Evolutionary conservation across 441 rosid species (phyloP), one percentile per base, ranked within the genome.

Genomic region (Monsonia emarginata): DNA sequence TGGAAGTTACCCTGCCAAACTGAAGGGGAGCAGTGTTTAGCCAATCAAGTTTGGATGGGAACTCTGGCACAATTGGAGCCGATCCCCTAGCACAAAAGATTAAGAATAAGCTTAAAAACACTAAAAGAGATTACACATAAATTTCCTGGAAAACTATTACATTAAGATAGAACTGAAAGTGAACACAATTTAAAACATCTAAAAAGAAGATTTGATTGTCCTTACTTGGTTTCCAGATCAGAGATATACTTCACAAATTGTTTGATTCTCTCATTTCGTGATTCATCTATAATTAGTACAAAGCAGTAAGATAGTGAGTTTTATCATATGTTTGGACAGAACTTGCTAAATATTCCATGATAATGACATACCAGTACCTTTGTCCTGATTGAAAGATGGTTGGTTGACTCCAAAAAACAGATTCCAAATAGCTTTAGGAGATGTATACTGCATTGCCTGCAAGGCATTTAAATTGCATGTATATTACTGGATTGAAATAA

Each of bases 361-460:
- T 16, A 57, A n/a, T n/a, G n/a, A n/a, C 26, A 27, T 57, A 57
- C 32, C 61, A 57, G 28, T 76, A 83, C 88, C 89, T 70, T 78
- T 81, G 65, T 65, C 75, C 67, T 73, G 81, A 54, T 68, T 74
- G 77, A 84, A 81, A 64, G 82, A 81, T 28, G 89, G 90, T 70
- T 46, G 79, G 50, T 67, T 79, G 40, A 79, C 80, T 76, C 93
- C 93, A 69, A 90, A 86, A 70, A 87, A 69, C 74, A 82, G 32
- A 74, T 93, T 90, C 98, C 92, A 88, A 70, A 93, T 66, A 69
- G 91, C 95, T 83, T 90, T 85, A 11, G 95, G 97, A 56, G 98
- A 90, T 71, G 88, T 84, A 84, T 88, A 93, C 61, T 90, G 97
- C 95, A 90, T 90, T 71, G 96, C 89, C 97, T 93, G 75, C 21